phyloP scores from a whole-genome alignment of 2,329 filamentous ascomycete species.

The Coleophoma crateriformis region DNA sequence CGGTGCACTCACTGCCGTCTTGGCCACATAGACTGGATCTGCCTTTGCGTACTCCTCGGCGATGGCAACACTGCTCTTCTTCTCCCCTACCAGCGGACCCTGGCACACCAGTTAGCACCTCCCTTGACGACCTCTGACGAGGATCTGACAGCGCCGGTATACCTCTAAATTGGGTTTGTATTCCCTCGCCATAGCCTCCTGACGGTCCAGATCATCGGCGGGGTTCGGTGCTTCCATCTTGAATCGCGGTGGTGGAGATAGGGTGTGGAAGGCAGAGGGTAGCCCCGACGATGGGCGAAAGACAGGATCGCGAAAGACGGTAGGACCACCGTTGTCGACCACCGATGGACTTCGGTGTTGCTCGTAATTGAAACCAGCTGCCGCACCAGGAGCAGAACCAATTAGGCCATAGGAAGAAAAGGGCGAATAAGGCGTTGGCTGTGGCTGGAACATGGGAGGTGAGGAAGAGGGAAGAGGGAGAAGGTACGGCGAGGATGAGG shows the following conservation, averaged over 20 bases:
- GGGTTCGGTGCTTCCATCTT: conserved; percentile 15
- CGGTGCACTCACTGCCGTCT: conserved; percentile 67
- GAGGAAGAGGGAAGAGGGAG: not conserved
- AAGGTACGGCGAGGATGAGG: not conserved
- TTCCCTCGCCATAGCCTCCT: conserved; percentile 54
- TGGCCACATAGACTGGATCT: conserved; percentile 77
- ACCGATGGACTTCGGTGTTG: not conserved
- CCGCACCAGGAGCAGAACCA: not conserved
- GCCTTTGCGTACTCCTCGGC: conserved; percentile 83
- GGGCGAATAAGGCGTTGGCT: conserved; percentile 20
- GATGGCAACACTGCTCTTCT: conserved; percentile 71
- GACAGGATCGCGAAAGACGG: conserved; percentile 17
- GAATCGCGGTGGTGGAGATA: conserved; percentile 7
- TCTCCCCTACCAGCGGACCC: conserved; percentile 79
- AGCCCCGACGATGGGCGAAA: conserved; percentile 13
- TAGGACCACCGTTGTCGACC: conserved; percentile 11
- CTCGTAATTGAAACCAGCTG: not conserved
- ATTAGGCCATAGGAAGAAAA: conserved; percentile 17
- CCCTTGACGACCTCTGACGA: conserved; percentile 1
- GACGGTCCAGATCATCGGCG: conserved; percentile 33
- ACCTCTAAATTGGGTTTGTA: conserved; percentile 55
- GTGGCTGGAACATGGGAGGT: conserved; percentile 24
- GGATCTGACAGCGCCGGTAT: conserved; percentile 19
- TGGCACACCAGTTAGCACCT: conserved; percentile 33
- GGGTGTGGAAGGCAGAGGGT: conserved; percentile 5